Conservation (phyloP, 768 basidiomycete species). For the Amylocystis lapponica region DNA sequence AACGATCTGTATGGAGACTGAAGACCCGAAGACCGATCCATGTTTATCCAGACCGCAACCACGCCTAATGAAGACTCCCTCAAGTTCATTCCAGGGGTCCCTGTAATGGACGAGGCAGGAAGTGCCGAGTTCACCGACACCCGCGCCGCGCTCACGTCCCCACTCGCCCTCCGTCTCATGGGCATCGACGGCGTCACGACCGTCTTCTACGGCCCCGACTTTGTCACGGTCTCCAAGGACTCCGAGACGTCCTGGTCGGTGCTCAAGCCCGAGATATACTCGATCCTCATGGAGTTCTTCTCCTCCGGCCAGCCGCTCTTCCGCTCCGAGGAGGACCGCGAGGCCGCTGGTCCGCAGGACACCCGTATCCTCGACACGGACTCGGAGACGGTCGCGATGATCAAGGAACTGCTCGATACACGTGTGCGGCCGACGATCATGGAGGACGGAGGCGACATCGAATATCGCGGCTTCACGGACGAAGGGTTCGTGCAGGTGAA, state of each 20-base stretch:
- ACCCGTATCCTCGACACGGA: constrained; percentile 92
- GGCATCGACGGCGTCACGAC: constrained; percentile 86
- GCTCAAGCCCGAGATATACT: constrained; percentile 95
- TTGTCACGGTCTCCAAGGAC: constrained; percentile 93
- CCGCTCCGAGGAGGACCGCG: constrained; percentile 72
- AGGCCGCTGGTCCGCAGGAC: constrained; percentile 85
- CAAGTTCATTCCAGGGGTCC: constrained; percentile 92
- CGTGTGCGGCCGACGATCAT: constrained; percentile 94
- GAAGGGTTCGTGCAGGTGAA: constrained; percentile 81
- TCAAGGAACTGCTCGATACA: constrained; percentile 95
- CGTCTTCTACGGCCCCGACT: constrained; percentile 97
- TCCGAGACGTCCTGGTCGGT: constrained; percentile 81
- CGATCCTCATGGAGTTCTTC: constrained; percentile 95
- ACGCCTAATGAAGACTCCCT: constrained; percentile 97
- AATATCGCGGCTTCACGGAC: constrained; percentile 88
- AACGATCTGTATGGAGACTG: not conserved
- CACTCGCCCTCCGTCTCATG: constrained; percentile 92
- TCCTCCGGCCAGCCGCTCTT: constrained; percentile 87
- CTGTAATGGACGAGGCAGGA: constrained; percentile 84
- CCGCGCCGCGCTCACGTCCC: constrained; percentile 79
- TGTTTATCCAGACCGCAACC: constrained; percentile 98
- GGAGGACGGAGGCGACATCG: constrained; percentile 99
- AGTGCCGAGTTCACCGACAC: constrained; percentile 94
- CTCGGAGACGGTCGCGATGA: constrained; percentile 97
- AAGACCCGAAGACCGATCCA: constrained; percentile 58